phyloP scores from a whole-genome alignment of 352 stramenopile genomes.

The Blastocystis sp. region DNA sequence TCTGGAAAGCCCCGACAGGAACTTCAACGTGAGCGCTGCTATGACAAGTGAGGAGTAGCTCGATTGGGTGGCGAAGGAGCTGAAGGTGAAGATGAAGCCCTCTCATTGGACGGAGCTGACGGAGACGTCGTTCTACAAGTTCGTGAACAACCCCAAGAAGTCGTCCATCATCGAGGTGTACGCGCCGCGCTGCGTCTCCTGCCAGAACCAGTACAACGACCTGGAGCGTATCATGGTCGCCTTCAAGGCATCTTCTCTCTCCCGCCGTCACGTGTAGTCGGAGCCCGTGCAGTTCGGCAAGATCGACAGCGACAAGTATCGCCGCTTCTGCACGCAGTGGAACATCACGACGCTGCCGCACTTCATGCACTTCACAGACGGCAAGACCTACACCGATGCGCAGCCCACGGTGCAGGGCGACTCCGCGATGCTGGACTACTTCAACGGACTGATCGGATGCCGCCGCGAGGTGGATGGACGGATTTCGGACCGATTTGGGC shows the following conservation, averaged over 20 bases:
- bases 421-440: constrained; percentile 44
- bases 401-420: constrained; percentile 52
- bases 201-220: constrained; percentile 60
- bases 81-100: constrained; percentile 52
- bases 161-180: constrained; percentile 45
- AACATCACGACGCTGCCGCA: constrained; percentile 41
- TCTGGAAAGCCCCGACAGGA: constrained; percentile 24
- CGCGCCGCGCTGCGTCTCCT: constrained; percentile 40
- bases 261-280: neutral
- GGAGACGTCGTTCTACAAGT: constrained; percentile 30
- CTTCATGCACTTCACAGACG: constrained; percentile 19
- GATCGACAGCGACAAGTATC: constrained; percentile 47
- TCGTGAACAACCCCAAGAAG: constrained; percentile 25
- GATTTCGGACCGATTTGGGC: constrained; percentile 35
- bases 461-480: constrained; percentile 24
- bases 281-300: constrained; percentile 60
- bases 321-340: constrained; percentile 32
- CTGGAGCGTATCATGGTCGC: constrained; percentile 44
- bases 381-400: constrained; percentile 31
- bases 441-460: constrained; percentile 22
- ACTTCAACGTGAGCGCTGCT: neutral
- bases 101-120: constrained; percentile 51
- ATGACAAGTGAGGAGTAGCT: neutral
- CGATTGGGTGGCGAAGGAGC: constrained; percentile 34
- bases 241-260: neutral